Evolutionary conservation across 1,284 basidiomycete species (phyloP), one percentile per base, ranked within the genome.

Genomic region (Rhodotorula sp.): DNA sequence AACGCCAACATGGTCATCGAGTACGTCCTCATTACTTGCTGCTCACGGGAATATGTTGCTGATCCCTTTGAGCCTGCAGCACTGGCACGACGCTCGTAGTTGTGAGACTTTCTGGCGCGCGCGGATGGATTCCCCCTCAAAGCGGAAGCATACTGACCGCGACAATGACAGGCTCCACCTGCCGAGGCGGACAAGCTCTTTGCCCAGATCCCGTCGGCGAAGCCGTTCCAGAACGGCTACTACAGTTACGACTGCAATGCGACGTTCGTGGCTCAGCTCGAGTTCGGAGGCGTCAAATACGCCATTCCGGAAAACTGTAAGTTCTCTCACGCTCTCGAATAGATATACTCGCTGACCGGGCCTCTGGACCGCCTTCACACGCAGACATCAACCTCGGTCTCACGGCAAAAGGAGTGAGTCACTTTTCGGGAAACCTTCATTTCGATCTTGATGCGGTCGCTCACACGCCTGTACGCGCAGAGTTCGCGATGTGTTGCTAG

Each of bases 61-160:
- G 3, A 48, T 16, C 5, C 5, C 49, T 4, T 38, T 12, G 18
- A 16, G 16, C 5, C 26, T 3, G 18, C n/a, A 63, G 62, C 78
- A 83, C 86, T 48, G 86, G 85, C 52, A 84, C 86, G 28, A 81
- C 83, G 5, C 67, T 81, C 48, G 81, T 80, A 18, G 83, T 87
- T 19, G 80, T 71, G n/a, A n/a, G 72, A 61, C 23, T 8, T 28
- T 19, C n/a, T 43, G 2, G 38, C 10, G 38, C 10, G 38, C 28
- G 2, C 26, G 4, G 7, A 12, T 38, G 21, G n/a, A n/a, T 12
- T 47, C 34, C 5, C 3, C 6, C 5, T 10, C 0, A 14, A 55
- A 7, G 12, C n/a, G n/a, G 10, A n/a, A n/a, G 54, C 3, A 18
- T 79, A 16, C 83, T 86, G 14, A 50, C 34, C 23, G 16, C 1